A percentile compares a stretch with the other conserved stretches of the same genome.
Evolutionary conservation across 192 early-diverging fungal genomes (phyloP).

Genomic region (Helicostylum pulchrum): DNA sequence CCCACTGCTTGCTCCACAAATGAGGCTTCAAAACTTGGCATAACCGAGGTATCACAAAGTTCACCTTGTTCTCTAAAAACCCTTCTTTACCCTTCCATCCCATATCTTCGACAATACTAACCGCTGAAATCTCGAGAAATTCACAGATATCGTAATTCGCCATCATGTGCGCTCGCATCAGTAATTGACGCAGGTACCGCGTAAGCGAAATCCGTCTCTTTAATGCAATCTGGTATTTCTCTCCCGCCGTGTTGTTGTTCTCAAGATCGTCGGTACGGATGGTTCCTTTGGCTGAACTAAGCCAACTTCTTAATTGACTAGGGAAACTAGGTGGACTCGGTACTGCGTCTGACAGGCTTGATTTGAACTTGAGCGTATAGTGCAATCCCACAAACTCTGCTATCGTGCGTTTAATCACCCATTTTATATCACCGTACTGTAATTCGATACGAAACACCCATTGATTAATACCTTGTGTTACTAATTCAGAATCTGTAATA

Average conservation of each 20-base stretch:
- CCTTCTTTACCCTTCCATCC: constrained; percentile 86
- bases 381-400: constrained; percentile 69
- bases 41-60: constrained; percentile 32
- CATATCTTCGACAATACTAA: constrained; percentile 73
- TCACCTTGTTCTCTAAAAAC: constrained; percentile 62
- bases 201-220: constrained; percentile 57
- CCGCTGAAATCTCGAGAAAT: constrained; percentile 72
- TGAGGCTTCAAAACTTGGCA: constrained; percentile 22
- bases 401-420: constrained; percentile 64
- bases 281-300: constrained; percentile 22
- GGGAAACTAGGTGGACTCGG: constrained; percentile 35
- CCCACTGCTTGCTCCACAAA: constrained; percentile 66
- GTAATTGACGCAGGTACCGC: constrained; percentile 54
- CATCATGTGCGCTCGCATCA: constrained; percentile 60
- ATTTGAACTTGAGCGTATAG: constrained; percentile 50
- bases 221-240: constrained; percentile 43
- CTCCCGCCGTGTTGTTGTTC: constrained; percentile 20
- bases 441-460: constrained; percentile 38
- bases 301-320: constrained; percentile 22
- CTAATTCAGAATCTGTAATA: constrained; percentile 33
- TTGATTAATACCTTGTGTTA: constrained; percentile 25
- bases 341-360: constrained; percentile 28
- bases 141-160: constrained; percentile 70
- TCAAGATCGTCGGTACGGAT: constrained; percentile 10
- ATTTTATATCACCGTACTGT: constrained; percentile 75